phyloP scores from a whole-genome alignment of 768 basidiomycete species.

The Rhodotorula sphaerocarpa region DNA sequence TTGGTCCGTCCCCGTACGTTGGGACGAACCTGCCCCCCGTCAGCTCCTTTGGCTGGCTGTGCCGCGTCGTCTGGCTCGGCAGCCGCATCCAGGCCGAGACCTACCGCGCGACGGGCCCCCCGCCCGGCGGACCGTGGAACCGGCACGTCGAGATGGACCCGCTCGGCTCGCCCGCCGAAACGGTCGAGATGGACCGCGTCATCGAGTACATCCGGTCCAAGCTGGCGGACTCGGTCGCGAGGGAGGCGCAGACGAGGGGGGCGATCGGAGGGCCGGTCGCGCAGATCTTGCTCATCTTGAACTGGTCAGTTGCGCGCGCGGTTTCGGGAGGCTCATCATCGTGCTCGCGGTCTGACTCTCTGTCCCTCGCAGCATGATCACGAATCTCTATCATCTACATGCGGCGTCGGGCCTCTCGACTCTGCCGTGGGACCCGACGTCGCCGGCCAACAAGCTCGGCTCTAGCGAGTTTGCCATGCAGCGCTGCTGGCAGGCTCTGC shows the following conservation, averaged over 20 bases:
- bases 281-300: slow-evolving; percentile 22
- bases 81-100: slow-evolving; percentile 29
- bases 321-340: neutral
- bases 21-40: neutral
- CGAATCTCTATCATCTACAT: slow-evolving; percentile 28
- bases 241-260: slow-evolving; percentile 7
- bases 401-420: slow-evolving; percentile 16
- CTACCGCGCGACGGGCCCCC: slow-evolving; percentile 26
- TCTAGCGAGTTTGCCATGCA: slow-evolving; percentile 25
- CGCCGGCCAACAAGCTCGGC: slow-evolving; percentile 23
- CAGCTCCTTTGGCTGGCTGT: slow-evolving; percentile 30
- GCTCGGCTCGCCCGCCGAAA: slow-evolving; percentile 7
- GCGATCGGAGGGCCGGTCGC: slow-evolving; percentile 17
- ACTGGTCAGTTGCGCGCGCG: slow-evolving; percentile 26
- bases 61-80: slow-evolving; percentile 25
- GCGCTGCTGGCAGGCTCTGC: slow-evolving; percentile 27
- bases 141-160: slow-evolving; percentile 17
- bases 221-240: slow-evolving; percentile 5
- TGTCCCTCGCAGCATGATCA: slow-evolving; percentile 8
- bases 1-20: neutral
- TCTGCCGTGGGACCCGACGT: slow-evolving; percentile 22
- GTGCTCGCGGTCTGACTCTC: neutral
- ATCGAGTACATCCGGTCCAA: slow-evolving; percentile 17
- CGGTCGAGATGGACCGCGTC: slow-evolving; percentile 26
- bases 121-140: slow-evolving; percentile 29